These are phyloP conservation scores for Trametes cubensis DNA, from an alignment of 768 basidiomycete genomes.

Conservation along the genomic window DNA sequence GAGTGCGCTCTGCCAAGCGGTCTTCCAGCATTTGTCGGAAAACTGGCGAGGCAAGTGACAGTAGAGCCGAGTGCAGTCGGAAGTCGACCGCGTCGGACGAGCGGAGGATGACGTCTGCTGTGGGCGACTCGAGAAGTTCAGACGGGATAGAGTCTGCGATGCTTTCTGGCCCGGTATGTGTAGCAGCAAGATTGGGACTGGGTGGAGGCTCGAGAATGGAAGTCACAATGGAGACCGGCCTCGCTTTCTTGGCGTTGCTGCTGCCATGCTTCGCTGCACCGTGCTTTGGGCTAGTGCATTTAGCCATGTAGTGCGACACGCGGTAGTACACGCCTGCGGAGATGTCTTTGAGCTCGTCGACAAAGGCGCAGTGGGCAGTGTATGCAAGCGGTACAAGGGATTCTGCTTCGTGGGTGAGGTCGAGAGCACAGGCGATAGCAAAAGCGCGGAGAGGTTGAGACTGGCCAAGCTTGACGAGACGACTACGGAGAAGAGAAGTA, in stretches of 20 bases:
- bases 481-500: conserved; percentile 16
- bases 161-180: neutral
- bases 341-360: conserved; percentile 18
- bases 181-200: neutral
- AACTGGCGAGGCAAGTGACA: conserved; percentile 33
- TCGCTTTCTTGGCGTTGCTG: conserved; percentile 2
- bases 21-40: conserved; percentile 34
- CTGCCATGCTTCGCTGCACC: neutral
- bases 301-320: conserved; percentile 18
- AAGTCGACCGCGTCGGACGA: conserved; percentile 15
- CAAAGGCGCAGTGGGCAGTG: conserved; percentile 12
- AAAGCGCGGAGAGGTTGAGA: conserved; percentile 23
- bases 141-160: neutral
- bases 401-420: conserved; percentile 14
- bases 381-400: conserved; percentile 16
- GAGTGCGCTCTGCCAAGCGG: conserved; percentile 24
- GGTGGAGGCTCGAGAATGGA: conserved; percentile 12
- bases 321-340: conserved; percentile 22
- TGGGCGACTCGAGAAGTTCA: conserved; percentile 14
- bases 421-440: conserved; percentile 17
- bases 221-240: conserved; percentile 8
- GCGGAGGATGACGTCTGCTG: conserved; percentile 18
- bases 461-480: conserved; percentile 17
- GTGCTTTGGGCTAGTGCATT: conserved; percentile 6
- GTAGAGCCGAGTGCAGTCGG: conserved; percentile 11